phyloP scores from a whole-genome alignment of 2,329 filamentous ascomycete species.

The Rugonectria rugulosa region DNA sequence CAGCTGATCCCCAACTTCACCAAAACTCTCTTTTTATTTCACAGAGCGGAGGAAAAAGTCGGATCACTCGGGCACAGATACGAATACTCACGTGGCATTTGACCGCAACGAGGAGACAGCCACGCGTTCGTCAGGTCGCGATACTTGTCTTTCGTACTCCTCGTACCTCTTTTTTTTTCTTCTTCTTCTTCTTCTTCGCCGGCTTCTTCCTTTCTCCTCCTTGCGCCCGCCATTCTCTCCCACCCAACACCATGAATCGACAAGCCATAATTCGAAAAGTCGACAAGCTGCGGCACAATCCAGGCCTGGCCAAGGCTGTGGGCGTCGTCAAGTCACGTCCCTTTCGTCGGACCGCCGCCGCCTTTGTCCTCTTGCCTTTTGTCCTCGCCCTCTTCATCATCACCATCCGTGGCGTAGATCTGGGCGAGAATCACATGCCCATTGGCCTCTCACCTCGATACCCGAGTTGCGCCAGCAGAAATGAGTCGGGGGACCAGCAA shows the following conservation, averaged over 20 bases:
- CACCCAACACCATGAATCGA: neutral
- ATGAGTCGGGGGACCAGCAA: neutral
- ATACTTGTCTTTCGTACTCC: too few relatives aligned
- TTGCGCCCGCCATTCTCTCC: too few relatives aligned
- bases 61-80: too few relatives aligned
- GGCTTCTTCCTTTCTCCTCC: too few relatives aligned
- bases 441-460: conserved; percentile 23
- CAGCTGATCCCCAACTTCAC: too few relatives aligned
- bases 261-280: neutral
- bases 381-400: conserved; percentile 24
- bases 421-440: conserved; percentile 25
- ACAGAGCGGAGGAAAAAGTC: too few relatives aligned
- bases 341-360: conserved; percentile 24
- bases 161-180: neutral
- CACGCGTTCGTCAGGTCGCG: too few relatives aligned
- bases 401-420: conserved; percentile 28
- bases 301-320: neutral
- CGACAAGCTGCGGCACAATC: neutral
- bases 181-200: neutral
- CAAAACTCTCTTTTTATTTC: too few relatives aligned
- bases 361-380: conserved; percentile 20
- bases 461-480: conserved; percentile 1
- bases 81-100: too few relatives aligned
- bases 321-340: conserved; percentile 28
- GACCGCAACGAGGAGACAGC: too few relatives aligned